Percentiles rank a stretch among this genome's conserved stretches.
These are phyloP conservation scores for Mentha longifolia DNA, from an alignment of 257 asterid genomes.

Conservation along the genomic window DNA sequence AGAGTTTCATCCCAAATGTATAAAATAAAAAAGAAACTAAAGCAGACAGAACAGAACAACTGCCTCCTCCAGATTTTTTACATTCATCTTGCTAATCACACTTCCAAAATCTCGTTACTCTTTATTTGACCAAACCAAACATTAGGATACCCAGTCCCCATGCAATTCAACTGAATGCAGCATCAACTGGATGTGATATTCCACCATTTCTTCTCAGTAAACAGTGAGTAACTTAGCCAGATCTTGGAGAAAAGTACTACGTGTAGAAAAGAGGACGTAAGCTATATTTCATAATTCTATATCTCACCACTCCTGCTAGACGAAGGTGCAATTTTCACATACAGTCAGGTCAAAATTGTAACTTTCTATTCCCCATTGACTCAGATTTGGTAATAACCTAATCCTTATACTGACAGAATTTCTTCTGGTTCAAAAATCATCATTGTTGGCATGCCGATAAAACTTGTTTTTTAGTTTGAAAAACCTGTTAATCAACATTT, in stretches of 20 bases:
- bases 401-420: too few species aligned
- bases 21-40: not conserved
- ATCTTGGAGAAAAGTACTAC: constrained; percentile 2
- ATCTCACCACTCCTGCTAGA: constrained; percentile 15
- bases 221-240: constrained; percentile 3
- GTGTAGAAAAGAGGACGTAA: constrained; percentile 7
- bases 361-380: constrained; percentile 1
- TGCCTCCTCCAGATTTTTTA: not conserved
- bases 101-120: not conserved
- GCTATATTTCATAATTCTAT: constrained; percentile 9
- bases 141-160: constrained; percentile 25
- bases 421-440: not conserved
- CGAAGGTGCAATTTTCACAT: constrained; percentile 2
- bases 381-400: not conserved
- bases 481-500: constrained; percentile 9
- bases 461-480: not conserved
- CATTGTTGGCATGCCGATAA: constrained; percentile 16
- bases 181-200: constrained; percentile 6
- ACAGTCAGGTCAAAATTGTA: constrained; percentile 5
- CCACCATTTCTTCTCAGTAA: not conserved
- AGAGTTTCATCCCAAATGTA: constrained; percentile 8
- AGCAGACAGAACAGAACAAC: not conserved
- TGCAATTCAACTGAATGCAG: constrained; percentile 6
- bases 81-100: not conserved
- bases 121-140: constrained; percentile 4